Base-by-base conservation (phyloP, 129 eudicot genomes). In the Sambucus nigra region DNA sequence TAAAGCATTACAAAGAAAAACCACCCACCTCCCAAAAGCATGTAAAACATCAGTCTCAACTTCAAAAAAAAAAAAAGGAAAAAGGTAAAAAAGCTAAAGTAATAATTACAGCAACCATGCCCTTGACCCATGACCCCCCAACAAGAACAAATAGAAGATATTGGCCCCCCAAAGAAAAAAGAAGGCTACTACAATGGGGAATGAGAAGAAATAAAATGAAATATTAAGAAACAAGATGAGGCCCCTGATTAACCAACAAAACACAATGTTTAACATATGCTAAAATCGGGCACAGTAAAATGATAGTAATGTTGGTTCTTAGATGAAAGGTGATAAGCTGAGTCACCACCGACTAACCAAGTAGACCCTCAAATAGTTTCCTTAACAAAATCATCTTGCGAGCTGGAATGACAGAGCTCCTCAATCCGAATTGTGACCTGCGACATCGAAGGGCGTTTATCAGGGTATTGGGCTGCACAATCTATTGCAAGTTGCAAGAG, bases 391-490 rank as follows among this genome's bases (percentile, higher is more conserved):
- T 74, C 86, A 32, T 57, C 78, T 8, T 24, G 44, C 23, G 59
- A 5, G 32, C 73, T 70, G 3, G 83, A 52, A 10, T 70, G 63
- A 23, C 86, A 61, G 14, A 85, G 56, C 72, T 72, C 88, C 71
- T 81, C 83, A 3, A 89, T 74, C 51, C 75, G 75, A 7, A 18
- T 35, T 0, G 68, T 56, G 20, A 75, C 95, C 61, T 81, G 81
- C 5, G 77, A 52, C 69, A 89, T 89, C 5, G 86, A 56, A 13
- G 98, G 98, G 7, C 98, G 78, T 6, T 62, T 74, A 19, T 89
- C 98, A 0, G 97, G 97, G 55, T 70, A 79, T 73, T 81, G 97
- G 16, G 86, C 95, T 4, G 97, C 71, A 56, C 97, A 89, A 41
- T 81, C 95, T 7, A 89, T 65, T 1, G 79, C 97, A 4, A 89